These are phyloP conservation scores for Talaromyces ruber DNA, from an alignment of 495 filamentous ascomycete species.

Conservation along the genomic window DNA sequence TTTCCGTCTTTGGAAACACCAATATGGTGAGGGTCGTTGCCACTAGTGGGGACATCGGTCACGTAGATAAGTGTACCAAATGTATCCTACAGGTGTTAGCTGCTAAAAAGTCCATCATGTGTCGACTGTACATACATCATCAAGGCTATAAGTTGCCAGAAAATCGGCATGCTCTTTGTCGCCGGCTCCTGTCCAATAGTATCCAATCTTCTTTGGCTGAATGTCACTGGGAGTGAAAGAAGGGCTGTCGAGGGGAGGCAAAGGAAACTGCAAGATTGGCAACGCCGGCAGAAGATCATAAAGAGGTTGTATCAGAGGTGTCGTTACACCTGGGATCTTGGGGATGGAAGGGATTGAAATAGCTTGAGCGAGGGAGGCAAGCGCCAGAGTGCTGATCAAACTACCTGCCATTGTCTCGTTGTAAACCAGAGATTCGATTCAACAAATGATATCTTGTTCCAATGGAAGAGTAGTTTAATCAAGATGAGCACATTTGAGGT, in stretches of 20 bases:
- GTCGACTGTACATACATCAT: conserved; percentile 35
- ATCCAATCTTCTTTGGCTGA: conserved; percentile 58
- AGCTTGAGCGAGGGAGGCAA: neutral
- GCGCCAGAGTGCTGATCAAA: neutral
- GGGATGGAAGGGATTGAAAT: conserved; percentile 40
- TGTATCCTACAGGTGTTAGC: conserved; percentile 34
- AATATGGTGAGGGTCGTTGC: conserved; percentile 55
- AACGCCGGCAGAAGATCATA: conserved; percentile 38
- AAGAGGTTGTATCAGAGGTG: conserved; percentile 26
- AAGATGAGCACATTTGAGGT: conserved; percentile 23
- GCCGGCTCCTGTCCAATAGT: conserved; percentile 54
- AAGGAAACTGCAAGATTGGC: conserved; percentile 50
- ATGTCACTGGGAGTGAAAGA: conserved; percentile 46
- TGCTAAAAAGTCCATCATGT: neutral
- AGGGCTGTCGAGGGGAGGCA: conserved; percentile 44
- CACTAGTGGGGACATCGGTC: conserved; percentile 50
- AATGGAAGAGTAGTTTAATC: neutral
- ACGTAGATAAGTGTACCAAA: conserved; percentile 51
- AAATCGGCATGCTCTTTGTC: conserved; percentile 48
- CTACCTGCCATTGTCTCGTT: neutral
- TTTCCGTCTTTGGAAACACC: conserved; percentile 50
- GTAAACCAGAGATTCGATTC: neutral
- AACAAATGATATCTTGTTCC: neutral
- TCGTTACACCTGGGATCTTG: conserved; percentile 48
- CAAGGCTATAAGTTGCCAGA: conserved; percentile 50